Base-by-base conservation (phyloP, 345 rosid species). In the Rhizophora mangle region DNA sequence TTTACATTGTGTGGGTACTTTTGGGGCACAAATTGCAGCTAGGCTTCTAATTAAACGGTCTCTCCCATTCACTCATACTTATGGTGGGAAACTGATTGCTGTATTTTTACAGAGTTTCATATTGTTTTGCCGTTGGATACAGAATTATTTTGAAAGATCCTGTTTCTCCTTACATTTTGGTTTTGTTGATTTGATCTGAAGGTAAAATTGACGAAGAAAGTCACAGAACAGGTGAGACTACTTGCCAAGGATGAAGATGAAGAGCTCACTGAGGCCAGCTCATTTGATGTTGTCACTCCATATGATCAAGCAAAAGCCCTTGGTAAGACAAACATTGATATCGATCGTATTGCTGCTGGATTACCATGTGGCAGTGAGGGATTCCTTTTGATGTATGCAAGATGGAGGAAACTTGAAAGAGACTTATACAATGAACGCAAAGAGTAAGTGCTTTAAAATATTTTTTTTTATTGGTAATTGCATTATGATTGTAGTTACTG, bases 261-360 rank as follows among this genome's bases (percentile, higher is more conserved):
- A 72, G 80, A 83, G 79, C 90, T 84, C 71, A 76, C 89, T 31
- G 93, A 90, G 87, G 73, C 87, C 73, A 82, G 85, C 68, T 78
- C 85, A 7, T 88, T 84, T 59, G 86, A 87, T 81, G 82, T 88
- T 52, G 84, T 85, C 76, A 96, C 79, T 58, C 96, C 96, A 37
- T 96, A 96, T 83, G 99, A 96, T 78, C 97, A 96, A 89, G 99
- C 99, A 47, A 92, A 85, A 71, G 99, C 99, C 65, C 97, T 96
- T 80, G 99, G 99, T 67, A 96, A 93, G 85, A 88, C 90, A 70
- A 90, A 90, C 75, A 96, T 96, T 64, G 99, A 96, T 65, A 87
- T 88, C 67, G 97, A 89, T 79, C 98, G 97, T 57, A 96, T 96
- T 75, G 96, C 98, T 84, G 98, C 96, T 74, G 99, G 99, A 69